Evolutionary conservation across 2,329 filamentous ascomycete species (phyloP).

Genomic region (Balansia obtecta): DNA sequence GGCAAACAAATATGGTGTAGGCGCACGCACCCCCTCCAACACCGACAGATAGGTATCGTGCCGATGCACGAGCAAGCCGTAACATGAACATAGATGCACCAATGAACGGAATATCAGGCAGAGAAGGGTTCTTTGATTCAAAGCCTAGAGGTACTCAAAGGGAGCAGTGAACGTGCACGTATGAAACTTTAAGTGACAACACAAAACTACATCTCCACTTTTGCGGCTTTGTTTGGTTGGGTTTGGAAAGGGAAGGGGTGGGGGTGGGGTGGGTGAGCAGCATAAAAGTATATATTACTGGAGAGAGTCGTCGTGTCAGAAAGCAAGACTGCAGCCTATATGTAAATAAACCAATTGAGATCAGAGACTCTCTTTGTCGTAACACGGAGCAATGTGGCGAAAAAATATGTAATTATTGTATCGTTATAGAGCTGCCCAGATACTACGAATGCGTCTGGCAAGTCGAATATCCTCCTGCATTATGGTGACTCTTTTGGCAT

Average conservation of each 20-base stretch:
- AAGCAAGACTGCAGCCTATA: no score
- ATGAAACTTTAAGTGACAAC: neutral
- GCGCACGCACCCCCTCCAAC: slow-evolving; percentile 16
- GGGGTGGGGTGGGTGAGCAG: no score
- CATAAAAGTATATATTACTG: neutral
- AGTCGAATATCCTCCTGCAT: slow-evolving; percentile 98
- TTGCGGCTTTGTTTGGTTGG: no score
- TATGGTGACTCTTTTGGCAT: slow-evolving; percentile 92
- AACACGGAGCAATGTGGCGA: no score
- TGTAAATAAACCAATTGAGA: no score
- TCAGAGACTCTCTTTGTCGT: no score
- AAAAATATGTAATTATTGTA: no score
- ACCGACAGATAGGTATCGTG: slow-evolving; percentile 14
- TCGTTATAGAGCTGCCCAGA: slow-evolving; percentile 50
- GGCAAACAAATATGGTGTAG: slow-evolving; percentile 14
- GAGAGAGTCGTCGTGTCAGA: no score
- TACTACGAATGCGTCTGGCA: slow-evolving; percentile 65
- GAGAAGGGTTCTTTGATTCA: neutral
- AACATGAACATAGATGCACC: neutral
- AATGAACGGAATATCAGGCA: neutral
- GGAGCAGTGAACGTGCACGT: no score
- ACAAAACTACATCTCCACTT: neutral
- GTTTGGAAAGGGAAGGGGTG: no score
- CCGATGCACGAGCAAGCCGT: neutral
- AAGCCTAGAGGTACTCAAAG: no score